Base-by-base conservation (phyloP, 108 stramenopile species). In the Pseudonitzschia pungens region DNA sequence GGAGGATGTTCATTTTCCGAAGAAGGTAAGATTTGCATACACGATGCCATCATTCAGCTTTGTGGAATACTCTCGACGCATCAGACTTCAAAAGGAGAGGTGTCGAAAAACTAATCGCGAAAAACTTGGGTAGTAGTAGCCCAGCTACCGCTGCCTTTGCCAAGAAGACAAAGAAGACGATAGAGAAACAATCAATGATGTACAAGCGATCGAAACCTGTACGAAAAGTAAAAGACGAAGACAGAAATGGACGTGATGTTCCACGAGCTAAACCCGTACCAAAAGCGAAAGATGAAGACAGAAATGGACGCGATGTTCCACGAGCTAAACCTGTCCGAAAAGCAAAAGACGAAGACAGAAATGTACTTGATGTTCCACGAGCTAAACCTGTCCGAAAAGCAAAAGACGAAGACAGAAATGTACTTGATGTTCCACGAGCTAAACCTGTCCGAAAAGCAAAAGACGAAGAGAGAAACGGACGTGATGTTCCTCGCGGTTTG, bases 11-110 rank as follows among this genome's bases (percentile, higher is more conserved):
- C 45, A 2, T 11, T 48, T 48, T 48, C 7, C 9, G 45, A 36
- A 12, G 45, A 48, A 48, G 10, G 45, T 48, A 2, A 12, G 2
- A 14, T 48, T 48, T 24, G 33, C 40, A 4, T 40, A 33, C 5
- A 62, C 60, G 7, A 62, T 62, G 60, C 60, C 60, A 20, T n/a
- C 60, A 40, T 62, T 62, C 29, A 33, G 32, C n/a, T n/a, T n/a
- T 0, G 33, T 9, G 29, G 6, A 62, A 62, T 40, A 32, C 60
- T 33, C 32, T 62, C 40, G 33, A 62, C 15, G 60, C 60, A 12
- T 2, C 40, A 5, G 36, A 62, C 40, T 15, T 62, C 32, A 62
- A 62, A 15, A 62, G n/a, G 40, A 31, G 40, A 33, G 60, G 60
- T 40, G 60, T 62, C 21, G 60, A 62, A 33, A 15, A 21, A 40